Percentiles rank a stretch among this genome's conserved stretches.
Evolutionary conservation across 192 early-diverging fungal species (phyloP).

Genomic region (Backusella tarrabulga): DNA sequence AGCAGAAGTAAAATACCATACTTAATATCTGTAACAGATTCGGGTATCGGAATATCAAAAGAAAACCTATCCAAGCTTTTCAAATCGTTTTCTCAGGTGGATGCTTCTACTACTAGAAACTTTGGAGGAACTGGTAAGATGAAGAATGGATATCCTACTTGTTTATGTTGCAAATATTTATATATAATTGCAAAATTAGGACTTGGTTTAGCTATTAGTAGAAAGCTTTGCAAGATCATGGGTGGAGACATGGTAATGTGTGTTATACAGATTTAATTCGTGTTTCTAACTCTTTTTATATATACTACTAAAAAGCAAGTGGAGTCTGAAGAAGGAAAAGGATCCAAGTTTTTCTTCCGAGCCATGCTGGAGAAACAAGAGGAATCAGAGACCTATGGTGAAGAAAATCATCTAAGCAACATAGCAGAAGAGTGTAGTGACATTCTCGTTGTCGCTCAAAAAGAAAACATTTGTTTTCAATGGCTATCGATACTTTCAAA

Average conservation of each 20-base stretch:
- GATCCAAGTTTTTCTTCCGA: conserved; percentile 72
- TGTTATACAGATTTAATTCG: neutral
- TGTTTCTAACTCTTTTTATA: neutral
- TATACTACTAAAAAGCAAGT: conserved; percentile 12
- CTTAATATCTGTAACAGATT: conserved; percentile 33
- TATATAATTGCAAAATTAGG: conserved; percentile 72
- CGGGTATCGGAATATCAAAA: conserved; percentile 44
- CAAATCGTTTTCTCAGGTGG: conserved; percentile 62
- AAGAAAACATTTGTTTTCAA: neutral
- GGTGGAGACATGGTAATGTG: conserved; percentile 51
- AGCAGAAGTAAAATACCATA: neutral
- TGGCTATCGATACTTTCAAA: neutral
- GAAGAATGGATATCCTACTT: neutral
- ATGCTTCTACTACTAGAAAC: conserved; percentile 52
- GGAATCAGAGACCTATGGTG: conserved; percentile 11
- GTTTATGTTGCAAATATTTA: conserved; percentile 23
- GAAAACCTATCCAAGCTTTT: conserved; percentile 53
- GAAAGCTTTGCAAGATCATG: conserved; percentile 57
- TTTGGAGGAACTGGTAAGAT: conserved; percentile 53
- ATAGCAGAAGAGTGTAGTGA: neutral
- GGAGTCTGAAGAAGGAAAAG: conserved; percentile 58
- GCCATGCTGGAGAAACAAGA: conserved; percentile 11
- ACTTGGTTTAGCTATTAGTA: conserved; percentile 61
- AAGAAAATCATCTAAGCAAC: conserved; percentile 9
- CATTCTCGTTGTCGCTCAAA: conserved; percentile 1